Evolutionary conservation across 129 eudicot species (phyloP), one percentile per base, ranked within the genome.

Genomic region (Flaveria ramosissima): DNA sequence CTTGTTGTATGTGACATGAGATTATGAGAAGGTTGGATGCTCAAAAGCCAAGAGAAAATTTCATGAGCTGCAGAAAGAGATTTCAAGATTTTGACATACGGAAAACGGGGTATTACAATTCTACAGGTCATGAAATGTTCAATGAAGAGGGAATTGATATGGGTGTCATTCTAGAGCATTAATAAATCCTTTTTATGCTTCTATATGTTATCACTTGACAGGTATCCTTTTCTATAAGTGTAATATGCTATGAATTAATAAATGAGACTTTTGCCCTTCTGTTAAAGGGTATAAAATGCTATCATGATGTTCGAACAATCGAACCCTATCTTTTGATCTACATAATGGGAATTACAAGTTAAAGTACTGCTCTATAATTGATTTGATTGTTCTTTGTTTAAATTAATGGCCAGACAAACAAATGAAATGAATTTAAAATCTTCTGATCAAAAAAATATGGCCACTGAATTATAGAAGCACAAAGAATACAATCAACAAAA

Each of bases 1-100:
- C 94, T 27, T 94, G 96, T 81, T 87, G 88, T 72, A 97, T 89
- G 36, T 87, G 93, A 97, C 96, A 89, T 80, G 98, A 87, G 77
- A 91, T 89, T 79, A 23, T 26, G 30, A 26, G 30, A 27, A 27
- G 30, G 93, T 91, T 80, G 80, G 92, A 93, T 61, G 91, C 98
- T 82, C 41, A 79, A 76, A 93, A 93, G 86, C 97, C 26, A 85
- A 96, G 56, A 92, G 89, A 36, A 96, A 90, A 61, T 48, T 48
- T 48, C n/a, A 48, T 48, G 0, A 48, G 53, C 53, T 48, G 23
- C 59, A 52, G 59, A 36, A 52, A 52, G 59, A 52, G 9, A 20
- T 52, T 52, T 52, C 19, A 20, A 52, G 10, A 16, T 16, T 52
- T 52, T 16, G 23, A 52, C 59, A 15, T 16, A 52, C 17, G n/a